Percentiles rank a stretch among this genome's conserved stretches.
Evolutionary conservation across 2,329 filamentous ascomycete species (phyloP).

Genomic region (Apiospora kogelbergensis): DNA sequence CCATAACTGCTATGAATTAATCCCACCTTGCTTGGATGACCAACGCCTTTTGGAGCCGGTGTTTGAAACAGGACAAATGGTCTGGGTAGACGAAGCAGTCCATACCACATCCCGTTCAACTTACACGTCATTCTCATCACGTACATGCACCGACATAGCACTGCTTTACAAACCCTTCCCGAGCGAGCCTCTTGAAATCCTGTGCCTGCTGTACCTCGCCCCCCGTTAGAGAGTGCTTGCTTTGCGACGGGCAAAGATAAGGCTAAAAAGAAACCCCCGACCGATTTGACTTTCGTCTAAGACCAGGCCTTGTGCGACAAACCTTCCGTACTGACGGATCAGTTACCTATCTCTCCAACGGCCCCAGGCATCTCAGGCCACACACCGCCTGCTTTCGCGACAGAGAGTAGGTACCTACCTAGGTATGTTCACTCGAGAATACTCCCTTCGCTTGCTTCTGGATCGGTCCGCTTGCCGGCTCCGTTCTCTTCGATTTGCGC

Average conservation of each 20-base stretch:
- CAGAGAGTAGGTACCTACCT: neutral
- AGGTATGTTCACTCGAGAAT: neutral
- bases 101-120: neutral
- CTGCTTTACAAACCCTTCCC: neutral
- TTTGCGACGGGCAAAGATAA: neutral
- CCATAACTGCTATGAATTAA: neutral
- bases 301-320: neutral
- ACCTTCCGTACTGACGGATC: neutral
- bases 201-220: neutral
- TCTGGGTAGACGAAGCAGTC: neutral
- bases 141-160: neutral
- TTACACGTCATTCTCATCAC: conserved; percentile 1
- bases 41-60: neutral
- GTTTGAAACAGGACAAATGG: neutral
- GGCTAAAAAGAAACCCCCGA: neutral
- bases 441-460: neutral
- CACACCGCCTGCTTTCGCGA: neutral
- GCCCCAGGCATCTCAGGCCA: neutral
- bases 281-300: neutral
- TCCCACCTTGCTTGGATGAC: neutral
- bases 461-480: neutral
- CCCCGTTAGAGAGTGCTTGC: neutral
- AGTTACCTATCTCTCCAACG: neutral
- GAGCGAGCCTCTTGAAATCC: neutral
- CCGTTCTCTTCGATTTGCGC: neutral